These are phyloP conservation scores for Trichocladium antarcticum DNA, from an alignment of 495 filamentous ascomycete species.

Conservation along the genomic window DNA sequence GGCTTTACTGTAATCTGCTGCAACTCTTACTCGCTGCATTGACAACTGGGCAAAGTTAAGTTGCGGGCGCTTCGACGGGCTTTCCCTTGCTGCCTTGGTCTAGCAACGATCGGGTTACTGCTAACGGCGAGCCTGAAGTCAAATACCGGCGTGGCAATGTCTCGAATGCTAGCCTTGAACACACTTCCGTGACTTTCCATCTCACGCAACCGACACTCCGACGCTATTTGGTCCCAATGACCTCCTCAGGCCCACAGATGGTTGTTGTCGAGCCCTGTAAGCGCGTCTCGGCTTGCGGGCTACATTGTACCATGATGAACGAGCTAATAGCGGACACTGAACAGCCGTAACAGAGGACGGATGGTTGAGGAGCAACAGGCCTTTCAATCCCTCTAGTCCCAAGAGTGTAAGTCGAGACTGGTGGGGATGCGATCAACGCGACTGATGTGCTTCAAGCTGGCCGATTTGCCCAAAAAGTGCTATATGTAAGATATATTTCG, in stretches of 20 bases:
- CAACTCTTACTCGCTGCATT: too few species aligned
- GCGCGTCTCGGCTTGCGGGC: background rate
- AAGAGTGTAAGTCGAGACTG: background rate
- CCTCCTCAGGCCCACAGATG: background rate
- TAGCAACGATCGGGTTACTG: too few species aligned
- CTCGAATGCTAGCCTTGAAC: too few species aligned
- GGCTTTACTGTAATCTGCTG: too few species aligned
- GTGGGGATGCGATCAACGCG: background rate
- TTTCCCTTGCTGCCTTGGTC: too few species aligned
- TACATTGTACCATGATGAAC: background rate
- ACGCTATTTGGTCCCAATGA: too few species aligned
- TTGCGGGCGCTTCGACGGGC: too few species aligned
- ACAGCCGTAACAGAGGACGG: background rate
- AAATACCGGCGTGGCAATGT: too few species aligned
- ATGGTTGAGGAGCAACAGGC: background rate
- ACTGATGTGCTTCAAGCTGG: slow-evolving; percentile 1
- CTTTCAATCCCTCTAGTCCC: background rate
- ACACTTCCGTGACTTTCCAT: too few species aligned
- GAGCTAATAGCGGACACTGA: background rate
- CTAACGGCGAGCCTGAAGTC: too few species aligned
- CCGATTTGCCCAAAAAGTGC: slow-evolving; percentile 10
- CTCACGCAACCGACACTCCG: too few species aligned
- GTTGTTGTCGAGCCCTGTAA: slow-evolving; percentile 4
- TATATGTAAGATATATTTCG: slow-evolving; percentile 8
- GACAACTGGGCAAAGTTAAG: too few species aligned